phyloP scores from a whole-genome alignment of 495 filamentous ascomycete genomes.

The Xanthoparmelia taractica region DNA sequence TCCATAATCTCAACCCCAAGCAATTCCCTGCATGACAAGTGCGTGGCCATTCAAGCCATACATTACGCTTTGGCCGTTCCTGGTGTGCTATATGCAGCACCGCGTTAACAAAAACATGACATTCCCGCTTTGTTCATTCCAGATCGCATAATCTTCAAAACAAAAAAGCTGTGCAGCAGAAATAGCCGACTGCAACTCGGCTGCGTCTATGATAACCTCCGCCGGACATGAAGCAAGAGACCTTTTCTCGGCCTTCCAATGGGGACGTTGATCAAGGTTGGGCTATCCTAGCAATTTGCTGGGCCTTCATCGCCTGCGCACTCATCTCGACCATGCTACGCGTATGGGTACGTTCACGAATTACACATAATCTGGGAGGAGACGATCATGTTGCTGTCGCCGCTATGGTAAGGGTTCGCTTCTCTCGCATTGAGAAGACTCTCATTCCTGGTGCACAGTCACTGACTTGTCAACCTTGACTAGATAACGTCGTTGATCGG shows the following conservation, averaged over 20 bases:
- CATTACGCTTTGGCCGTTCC: not conserved
- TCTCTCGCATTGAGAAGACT: not conserved
- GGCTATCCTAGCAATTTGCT: conserved; percentile 21
- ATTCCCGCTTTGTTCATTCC: not conserved
- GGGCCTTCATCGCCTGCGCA: conserved; percentile 22
- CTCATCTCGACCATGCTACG: conserved; percentile 18
- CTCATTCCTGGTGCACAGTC: not conserved
- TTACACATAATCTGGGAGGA: conserved; percentile 22
- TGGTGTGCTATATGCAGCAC: not conserved
- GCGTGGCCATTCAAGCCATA: not conserved
- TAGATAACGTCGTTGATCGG: conserved; percentile 22
- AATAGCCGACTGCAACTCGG: not conserved
- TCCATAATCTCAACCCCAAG: not conserved
- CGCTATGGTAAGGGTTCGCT: conserved; percentile 17
- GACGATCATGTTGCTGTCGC: conserved; percentile 20
- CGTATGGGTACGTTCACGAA: conserved; percentile 18
- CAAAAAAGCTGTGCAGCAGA: not conserved
- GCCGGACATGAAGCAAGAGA: conserved; percentile 15
- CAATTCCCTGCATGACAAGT: not conserved
- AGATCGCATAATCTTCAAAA: not conserved
- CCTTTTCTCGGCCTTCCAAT: conserved; percentile 6
- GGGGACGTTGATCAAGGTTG: conserved; percentile 22
- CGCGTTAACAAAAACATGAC: not conserved
- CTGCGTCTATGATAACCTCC: not conserved
- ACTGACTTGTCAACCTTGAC: not conserved